These are phyloP conservation scores for Colletotrichum godetiae DNA, from an alignment of 2,329 filamentous ascomycete genomes.

Conservation along the genomic window DNA sequence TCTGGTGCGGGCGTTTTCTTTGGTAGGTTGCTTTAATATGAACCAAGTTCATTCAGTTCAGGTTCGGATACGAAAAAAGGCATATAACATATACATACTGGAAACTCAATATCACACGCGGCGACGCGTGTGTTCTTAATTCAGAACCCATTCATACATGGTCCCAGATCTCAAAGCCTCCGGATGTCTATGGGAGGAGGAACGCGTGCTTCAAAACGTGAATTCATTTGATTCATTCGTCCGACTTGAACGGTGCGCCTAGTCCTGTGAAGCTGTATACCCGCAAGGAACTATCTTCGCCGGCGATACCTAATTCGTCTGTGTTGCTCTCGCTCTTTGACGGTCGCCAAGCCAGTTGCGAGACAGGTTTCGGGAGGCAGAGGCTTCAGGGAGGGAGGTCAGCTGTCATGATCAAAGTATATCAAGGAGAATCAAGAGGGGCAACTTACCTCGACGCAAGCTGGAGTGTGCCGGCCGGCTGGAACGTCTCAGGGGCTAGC, in stretches of 20 bases:
- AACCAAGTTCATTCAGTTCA: constrained; percentile 1
- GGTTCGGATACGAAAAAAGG: constrained; percentile 33
- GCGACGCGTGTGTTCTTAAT: constrained; percentile 26
- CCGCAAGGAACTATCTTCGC: constrained; percentile 71
- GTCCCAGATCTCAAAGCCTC: constrained; percentile 9
- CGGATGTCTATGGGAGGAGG: neutral
- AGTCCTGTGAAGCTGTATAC: constrained; percentile 59
- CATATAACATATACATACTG: constrained; percentile 5
- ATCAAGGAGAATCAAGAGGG: neutral
- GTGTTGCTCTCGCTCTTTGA: constrained; percentile 31
- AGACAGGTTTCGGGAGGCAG: constrained; percentile 72
- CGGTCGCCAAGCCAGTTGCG: constrained; percentile 78
- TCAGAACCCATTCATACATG: constrained; percentile 35
- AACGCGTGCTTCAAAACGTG: neutral
- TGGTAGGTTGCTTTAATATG: neutral
- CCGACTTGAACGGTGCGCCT: neutral
- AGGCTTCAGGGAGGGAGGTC: constrained; percentile 48
- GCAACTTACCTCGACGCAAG: constrained; percentile 53
- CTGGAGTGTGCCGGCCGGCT: constrained; percentile 47
- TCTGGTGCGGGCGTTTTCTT: constrained; percentile 17
- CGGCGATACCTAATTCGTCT: constrained; percentile 62
- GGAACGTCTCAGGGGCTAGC: constrained; percentile 53
- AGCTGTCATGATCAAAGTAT: constrained; percentile 15
- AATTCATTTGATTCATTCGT: constrained; percentile 16
- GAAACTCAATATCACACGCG: constrained; percentile 15